Percentiles rank a stretch among this genome's conserved stretches.
phyloP scores from a whole-genome alignment of 129 eudicot species.

The Helichrysum umbraculigerum region DNA sequence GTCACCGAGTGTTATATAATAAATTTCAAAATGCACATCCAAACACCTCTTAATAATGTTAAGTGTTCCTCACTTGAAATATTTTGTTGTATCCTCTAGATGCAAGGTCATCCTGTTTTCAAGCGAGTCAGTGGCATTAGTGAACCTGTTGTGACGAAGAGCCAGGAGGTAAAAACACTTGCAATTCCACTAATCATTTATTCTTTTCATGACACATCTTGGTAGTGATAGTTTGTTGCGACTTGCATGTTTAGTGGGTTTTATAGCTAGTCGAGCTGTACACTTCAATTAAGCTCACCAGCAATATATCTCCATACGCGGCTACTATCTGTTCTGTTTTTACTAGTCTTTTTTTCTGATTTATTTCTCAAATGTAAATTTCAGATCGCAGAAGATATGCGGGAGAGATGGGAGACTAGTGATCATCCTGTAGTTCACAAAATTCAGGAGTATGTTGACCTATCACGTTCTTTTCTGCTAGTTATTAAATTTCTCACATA shows the following conservation, averaged over 20 bases:
- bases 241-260: neutral
- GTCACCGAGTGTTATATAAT: neutral
- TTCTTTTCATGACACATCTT: neutral
- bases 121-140: constrained; percentile 74
- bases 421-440: constrained; percentile 94
- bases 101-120: constrained; percentile 79
- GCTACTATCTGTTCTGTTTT: neutral
- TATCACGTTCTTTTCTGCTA: constrained; percentile 1
- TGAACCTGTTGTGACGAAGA: constrained; percentile 80
- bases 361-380: constrained; percentile 23
- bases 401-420: constrained; percentile 92
- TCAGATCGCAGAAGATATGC: constrained; percentile 90
- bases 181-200: neutral
- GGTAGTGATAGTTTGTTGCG: neutral
- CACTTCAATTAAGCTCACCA: neutral
- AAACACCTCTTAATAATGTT: neutral
- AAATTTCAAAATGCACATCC: neutral
- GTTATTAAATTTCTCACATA: neutral
- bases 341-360: neutral
- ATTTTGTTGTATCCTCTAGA: constrained; percentile 38
- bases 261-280: neutral
- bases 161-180: constrained; percentile 74
- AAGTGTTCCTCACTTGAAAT: constrained; percentile 16
- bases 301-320: neutral
- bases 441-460: constrained; percentile 74